Percentiles rank a stretch among this genome's conserved stretches.
Evolutionary conservation across 257 asterid genomes (phyloP).

Genomic region (Nicotiana benthamiana): DNA sequence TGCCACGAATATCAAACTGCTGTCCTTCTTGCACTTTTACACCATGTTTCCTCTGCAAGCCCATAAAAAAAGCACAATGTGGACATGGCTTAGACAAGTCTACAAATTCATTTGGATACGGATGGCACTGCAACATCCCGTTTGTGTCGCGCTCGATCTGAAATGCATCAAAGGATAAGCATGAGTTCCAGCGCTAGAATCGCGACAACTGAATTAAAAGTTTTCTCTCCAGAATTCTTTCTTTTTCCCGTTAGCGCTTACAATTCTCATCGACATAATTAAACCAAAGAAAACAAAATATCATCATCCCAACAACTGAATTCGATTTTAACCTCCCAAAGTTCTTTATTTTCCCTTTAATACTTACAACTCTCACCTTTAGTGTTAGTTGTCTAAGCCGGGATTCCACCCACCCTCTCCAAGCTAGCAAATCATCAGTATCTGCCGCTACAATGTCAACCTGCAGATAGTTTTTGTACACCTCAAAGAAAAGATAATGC

Average conservation of each 20-base stretch:
- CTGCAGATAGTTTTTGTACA: slow-evolving; percentile 36
- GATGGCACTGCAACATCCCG: slow-evolving; percentile 40
- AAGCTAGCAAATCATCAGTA: slow-evolving; percentile 28
- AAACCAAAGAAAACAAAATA: not conserved
- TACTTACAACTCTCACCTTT: slow-evolving; percentile 14
- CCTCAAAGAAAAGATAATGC: slow-evolving; percentile 30
- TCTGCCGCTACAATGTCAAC: slow-evolving; percentile 28
- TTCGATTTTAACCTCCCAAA: not conserved
- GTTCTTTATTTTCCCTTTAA: not conserved
- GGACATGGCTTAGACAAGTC: slow-evolving; percentile 24
- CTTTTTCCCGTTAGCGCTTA: not conserved
- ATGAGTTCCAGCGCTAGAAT: not conserved
- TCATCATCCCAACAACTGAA: not conserved
- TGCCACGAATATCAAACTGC: slow-evolving; percentile 32
- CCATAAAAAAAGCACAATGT: slow-evolving; percentile 31
- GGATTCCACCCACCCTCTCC: slow-evolving; percentile 43
- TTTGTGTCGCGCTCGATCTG: slow-evolving; percentile 32
- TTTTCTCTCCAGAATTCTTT: not conserved
- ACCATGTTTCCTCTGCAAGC: slow-evolving; percentile 33
- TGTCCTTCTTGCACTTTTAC: slow-evolving; percentile 23
- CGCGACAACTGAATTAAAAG: not conserved
- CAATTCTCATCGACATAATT: not conserved
- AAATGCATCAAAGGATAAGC: slow-evolving; percentile 1
- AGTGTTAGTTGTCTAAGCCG: slow-evolving; percentile 29
- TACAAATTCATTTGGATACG: slow-evolving; percentile 29